Evolutionary conservation across 208 protist species (phyloP).

Genomic region (Willaertia magna): DNA sequence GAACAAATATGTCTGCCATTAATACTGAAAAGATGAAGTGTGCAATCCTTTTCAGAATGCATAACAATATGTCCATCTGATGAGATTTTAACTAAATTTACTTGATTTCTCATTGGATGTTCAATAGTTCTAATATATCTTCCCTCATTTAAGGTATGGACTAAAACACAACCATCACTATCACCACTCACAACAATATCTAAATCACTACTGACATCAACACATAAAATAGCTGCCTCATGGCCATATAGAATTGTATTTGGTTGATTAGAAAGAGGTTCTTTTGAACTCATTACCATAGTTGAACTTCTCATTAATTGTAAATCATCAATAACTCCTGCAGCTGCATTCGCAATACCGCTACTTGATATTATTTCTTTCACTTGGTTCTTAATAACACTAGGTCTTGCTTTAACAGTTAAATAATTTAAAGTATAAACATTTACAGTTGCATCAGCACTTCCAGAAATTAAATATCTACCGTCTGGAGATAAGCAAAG

Average conservation of each 20-base stretch:
- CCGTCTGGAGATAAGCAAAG: background rate
- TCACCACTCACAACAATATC: background rate
- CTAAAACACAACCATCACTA: background rate
- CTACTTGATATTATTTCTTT: background rate
- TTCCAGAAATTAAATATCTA: background rate
- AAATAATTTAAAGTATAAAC: background rate
- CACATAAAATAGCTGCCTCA: background rate
- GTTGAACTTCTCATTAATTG: background rate
- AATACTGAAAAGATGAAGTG: background rate
- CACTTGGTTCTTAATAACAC: background rate
- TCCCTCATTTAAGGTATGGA: background rate
- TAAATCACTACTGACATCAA: background rate
- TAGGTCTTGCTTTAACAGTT: background rate
- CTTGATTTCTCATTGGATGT: background rate
- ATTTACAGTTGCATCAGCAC: background rate
- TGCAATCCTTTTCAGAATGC: background rate
- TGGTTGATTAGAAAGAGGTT: background rate
- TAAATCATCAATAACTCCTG: background rate
- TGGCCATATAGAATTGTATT: background rate
- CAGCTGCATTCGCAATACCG: background rate
- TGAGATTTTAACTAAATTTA: background rate
- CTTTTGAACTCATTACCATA: background rate
- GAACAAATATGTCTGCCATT: background rate
- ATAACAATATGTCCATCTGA: background rate
- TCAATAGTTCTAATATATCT: background rate